Conservation (phyloP, 805 yeast species). For the Starmerella gropengiesseri region DNA sequence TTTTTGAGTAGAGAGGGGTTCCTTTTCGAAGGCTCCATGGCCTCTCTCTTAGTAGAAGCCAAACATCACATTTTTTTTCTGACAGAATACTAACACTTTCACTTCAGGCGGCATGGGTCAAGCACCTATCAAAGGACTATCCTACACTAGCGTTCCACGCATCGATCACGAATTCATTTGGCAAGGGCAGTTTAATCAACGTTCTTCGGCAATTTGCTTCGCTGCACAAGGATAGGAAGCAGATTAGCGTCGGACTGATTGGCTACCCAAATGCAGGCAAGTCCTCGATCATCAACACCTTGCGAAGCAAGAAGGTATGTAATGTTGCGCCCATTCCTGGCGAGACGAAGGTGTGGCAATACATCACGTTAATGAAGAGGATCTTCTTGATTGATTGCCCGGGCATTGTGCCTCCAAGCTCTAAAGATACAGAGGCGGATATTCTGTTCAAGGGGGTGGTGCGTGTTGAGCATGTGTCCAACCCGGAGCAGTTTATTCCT, state of each 20-base stretch:
- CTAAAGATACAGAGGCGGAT: slow-evolving; percentile 82
- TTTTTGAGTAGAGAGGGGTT: slow-evolving; percentile 67
- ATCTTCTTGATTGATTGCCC: slow-evolving; percentile 96
- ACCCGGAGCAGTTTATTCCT: slow-evolving; percentile 92
- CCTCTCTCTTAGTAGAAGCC: slow-evolving; percentile 78
- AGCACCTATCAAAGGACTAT: slow-evolving; percentile 76
- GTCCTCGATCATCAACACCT: slow-evolving; percentile 86
- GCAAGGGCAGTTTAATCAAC: slow-evolving; percentile 93
- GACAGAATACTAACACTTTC: slow-evolving; percentile 29
- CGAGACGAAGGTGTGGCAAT: slow-evolving; percentile 98
- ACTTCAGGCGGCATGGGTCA: slow-evolving; percentile 94
- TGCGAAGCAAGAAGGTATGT: slow-evolving; percentile 91
- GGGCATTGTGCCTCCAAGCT: slow-evolving; percentile 94
- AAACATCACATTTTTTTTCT: slow-evolving; percentile 39
- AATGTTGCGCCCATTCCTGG: slow-evolving; percentile 98
- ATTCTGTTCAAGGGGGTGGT: slow-evolving; percentile 94
- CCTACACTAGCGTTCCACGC: slow-evolving; percentile 98
- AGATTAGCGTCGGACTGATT: slow-evolving; percentile 91
- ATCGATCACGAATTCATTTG: slow-evolving; percentile 91
- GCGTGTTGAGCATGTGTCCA: slow-evolving; percentile 92
- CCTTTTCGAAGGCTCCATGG: slow-evolving; percentile 22
- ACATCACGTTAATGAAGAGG: slow-evolving; percentile 91
- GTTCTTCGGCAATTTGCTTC: slow-evolving; percentile 84
- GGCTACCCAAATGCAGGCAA: slow-evolving; percentile 99
- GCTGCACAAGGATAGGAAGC: slow-evolving; percentile 84